A percentile compares a stretch with the other conserved stretches of the same genome.
These are phyloP conservation scores for Gossypium gossypioides DNA, from an alignment of 441 rosid genomes.

Conservation along the genomic window DNA sequence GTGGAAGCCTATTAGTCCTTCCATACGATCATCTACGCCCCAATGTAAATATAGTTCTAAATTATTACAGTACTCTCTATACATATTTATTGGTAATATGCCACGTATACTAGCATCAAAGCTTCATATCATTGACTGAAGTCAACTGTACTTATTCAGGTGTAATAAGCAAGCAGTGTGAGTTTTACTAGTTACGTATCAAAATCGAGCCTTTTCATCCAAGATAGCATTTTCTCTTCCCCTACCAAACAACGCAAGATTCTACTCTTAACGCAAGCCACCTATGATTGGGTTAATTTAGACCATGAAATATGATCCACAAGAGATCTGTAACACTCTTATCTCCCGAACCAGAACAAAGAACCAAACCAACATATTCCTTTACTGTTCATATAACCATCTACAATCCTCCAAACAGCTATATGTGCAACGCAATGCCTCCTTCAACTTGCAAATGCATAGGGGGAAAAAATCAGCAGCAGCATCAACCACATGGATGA, in stretches of 20 bases:
- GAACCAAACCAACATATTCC: not conserved
- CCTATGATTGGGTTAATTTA: not conserved
- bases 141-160: not conserved
- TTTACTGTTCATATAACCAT: not conserved
- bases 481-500: not conserved
- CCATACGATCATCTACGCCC: not conserved
- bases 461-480: not conserved
- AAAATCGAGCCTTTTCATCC: not conserved
- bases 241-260: not conserved
- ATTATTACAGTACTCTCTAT: not conserved
- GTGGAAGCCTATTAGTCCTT: constrained; percentile 21
- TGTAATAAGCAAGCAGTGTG: not conserved
- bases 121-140: not conserved
- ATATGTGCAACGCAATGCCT: not conserved
- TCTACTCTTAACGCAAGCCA: not conserved
- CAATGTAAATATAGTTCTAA: constrained; percentile 7
- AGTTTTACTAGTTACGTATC: not conserved
- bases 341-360: not conserved
- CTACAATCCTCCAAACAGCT: not conserved
- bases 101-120: not conserved
- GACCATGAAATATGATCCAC: not conserved
- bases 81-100: not conserved
- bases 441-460: not conserved
- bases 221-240: not conserved
- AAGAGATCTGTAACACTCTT: not conserved